phyloP scores from a whole-genome alignment of 257 asterid species.

The Solanum dulcamara region DNA sequence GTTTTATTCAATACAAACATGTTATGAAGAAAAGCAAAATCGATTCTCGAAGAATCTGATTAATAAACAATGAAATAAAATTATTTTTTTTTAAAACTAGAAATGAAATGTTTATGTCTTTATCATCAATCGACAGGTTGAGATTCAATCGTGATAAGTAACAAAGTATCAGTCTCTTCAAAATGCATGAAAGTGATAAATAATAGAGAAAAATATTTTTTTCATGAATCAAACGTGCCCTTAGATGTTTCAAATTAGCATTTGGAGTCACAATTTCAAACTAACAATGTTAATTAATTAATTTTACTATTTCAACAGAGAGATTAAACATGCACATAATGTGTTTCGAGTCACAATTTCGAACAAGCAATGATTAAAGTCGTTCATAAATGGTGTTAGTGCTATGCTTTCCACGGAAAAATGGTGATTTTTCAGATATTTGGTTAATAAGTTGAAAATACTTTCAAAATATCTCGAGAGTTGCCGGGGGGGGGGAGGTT shows the following conservation, averaged over 20 bases:
- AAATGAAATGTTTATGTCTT: neutral
- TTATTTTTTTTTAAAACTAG: neutral
- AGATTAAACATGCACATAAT: neutral
- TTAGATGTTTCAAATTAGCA: neutral
- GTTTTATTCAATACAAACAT: neutral
- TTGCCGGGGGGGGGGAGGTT: too few relatives aligned
- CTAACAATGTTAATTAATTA: neutral
- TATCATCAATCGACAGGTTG: neutral
- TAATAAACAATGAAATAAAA: neutral
- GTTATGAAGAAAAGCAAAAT: neutral
- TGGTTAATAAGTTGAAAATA: too few relatives aligned
- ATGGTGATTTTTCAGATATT: too few relatives aligned
- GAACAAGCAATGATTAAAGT: too few relatives aligned
- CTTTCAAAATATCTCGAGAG: too few relatives aligned
- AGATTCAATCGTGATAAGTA: neutral
- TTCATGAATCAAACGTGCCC: neutral
- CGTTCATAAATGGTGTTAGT: too few relatives aligned
- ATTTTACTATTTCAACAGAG: neutral
- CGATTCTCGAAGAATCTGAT: neutral
- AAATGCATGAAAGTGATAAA: neutral
- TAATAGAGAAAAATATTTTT: neutral
- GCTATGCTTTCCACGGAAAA: too few relatives aligned
- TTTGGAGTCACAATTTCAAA: neutral
- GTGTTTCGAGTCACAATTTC: too few relatives aligned
- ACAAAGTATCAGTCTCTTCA: neutral